Conservation (phyloP, 2,329 filamentous ascomycete genomes). For the Bipolaris zeicola region DNA sequence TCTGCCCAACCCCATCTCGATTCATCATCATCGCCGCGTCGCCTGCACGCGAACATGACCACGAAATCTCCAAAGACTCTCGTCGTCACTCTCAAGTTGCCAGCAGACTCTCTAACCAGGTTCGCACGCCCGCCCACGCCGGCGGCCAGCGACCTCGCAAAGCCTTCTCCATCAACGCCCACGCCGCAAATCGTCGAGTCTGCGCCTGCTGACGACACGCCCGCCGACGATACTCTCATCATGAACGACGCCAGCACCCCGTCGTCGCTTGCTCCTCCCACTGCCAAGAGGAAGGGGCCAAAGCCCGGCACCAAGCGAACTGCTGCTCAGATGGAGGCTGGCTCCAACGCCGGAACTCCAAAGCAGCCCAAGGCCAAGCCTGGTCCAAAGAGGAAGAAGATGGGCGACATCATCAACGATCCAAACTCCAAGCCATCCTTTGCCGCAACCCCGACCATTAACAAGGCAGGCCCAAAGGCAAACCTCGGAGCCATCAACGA, state of each 20-base stretch:
- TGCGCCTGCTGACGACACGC: constrained; percentile 46
- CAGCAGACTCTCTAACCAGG: constrained; percentile 35
- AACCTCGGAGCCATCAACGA: constrained; percentile 98
- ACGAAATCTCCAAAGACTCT: constrained; percentile 41
- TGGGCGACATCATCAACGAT: constrained; percentile 66
- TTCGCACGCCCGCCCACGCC: constrained; percentile 36
- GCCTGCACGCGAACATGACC: constrained; percentile 39
- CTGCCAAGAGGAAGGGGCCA: constrained; percentile 74
- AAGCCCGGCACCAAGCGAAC: constrained; percentile 68
- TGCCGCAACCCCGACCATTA: constrained; percentile 55
- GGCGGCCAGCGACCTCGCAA: constrained; percentile 37
- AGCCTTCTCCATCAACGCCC: constrained; percentile 49
- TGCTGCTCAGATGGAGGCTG: constrained; percentile 61
- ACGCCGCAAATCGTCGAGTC: constrained; percentile 44
- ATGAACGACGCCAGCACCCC: constrained; percentile 41
- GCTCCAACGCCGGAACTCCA: constrained; percentile 46
- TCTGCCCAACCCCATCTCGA: constrained; percentile 20
- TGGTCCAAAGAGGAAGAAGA: constrained; percentile 88
- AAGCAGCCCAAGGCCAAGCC: constrained; percentile 79
- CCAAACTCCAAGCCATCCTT: constrained; percentile 50
- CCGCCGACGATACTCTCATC: constrained; percentile 50
- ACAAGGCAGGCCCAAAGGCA: constrained; percentile 93
- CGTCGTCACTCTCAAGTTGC: constrained; percentile 43
- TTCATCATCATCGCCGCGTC: constrained; percentile 28
- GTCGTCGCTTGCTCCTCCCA: constrained; percentile 52